These are phyloP conservation scores for Xerocomus brunneocitrinus DNA, from an alignment of 768 basidiomycete species.

Conservation along the genomic window DNA sequence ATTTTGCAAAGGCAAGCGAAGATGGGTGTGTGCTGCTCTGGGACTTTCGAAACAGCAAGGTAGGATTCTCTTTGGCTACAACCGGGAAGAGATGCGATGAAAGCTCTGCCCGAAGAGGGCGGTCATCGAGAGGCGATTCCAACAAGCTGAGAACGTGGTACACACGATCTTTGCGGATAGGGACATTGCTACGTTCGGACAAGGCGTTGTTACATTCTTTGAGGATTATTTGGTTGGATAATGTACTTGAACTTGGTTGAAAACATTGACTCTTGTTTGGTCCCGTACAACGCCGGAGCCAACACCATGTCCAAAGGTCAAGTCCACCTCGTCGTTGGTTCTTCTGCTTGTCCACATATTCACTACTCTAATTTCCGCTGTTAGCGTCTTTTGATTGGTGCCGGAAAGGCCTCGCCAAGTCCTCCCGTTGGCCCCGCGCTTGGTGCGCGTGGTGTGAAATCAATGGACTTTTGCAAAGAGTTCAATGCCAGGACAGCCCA, in stretches of 20 bases:
- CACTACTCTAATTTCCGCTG: slow-evolving; percentile 11
- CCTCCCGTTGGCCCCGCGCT: slow-evolving; percentile 97
- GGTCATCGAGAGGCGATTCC: slow-evolving; percentile 30
- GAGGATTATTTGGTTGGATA: slow-evolving; percentile 26
- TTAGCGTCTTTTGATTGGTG: slow-evolving; percentile 81
- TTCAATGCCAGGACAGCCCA: slow-evolving; percentile 97
- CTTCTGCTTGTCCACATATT: slow-evolving; percentile 5
- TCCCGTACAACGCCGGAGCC: slow-evolving; percentile 1
- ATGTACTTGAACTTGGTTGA: slow-evolving; percentile 2
- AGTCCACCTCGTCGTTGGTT: slow-evolving; percentile 73
- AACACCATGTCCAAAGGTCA: slow-evolving; percentile 62
- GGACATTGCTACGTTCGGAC: slow-evolving; percentile 40
- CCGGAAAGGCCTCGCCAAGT: slow-evolving; percentile 92
- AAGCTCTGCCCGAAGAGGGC: slow-evolving; percentile 31
- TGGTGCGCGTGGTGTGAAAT: slow-evolving; percentile 96
- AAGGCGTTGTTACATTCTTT: slow-evolving; percentile 37
- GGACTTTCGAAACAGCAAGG: slow-evolving; percentile 49
- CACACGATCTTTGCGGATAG: slow-evolving; percentile 39
- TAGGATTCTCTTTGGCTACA: slow-evolving; percentile 22
- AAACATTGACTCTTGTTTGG: slow-evolving; percentile 23
- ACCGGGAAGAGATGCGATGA: slow-evolving; percentile 15
- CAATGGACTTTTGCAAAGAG: slow-evolving; percentile 99
- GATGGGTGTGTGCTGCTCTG: slow-evolving; percentile 44
- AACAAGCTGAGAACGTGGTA: slow-evolving; percentile 32
- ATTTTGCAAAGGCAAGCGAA: slow-evolving; percentile 44